Evolutionary conservation across 768 basidiomycete genomes (phyloP).

Genomic region (Scleroderma bovista): DNA sequence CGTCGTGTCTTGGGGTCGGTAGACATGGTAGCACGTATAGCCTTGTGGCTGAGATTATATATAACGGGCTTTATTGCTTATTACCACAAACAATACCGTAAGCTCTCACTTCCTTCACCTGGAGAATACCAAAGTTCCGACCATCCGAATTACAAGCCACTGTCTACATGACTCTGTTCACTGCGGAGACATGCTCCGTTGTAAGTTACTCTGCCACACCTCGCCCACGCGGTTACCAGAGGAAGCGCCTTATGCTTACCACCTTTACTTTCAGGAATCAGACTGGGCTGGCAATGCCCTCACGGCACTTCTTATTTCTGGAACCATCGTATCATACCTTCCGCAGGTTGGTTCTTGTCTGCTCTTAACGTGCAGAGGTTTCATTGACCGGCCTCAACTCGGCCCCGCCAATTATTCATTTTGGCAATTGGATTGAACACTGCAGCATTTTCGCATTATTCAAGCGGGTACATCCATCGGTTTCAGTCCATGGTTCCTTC

Average conservation of each 20-base stretch:
- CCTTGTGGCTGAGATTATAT: too few relatives aligned
- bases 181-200: conserved; percentile 11
- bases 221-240: too few relatives aligned
- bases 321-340: conserved; percentile 75
- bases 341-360: conserved; percentile 55
- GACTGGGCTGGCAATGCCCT: conserved; percentile 60
- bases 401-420: too few relatives aligned
- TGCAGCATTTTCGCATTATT: conserved; percentile 77
- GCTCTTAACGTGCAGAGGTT: too few relatives aligned
- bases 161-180: neutral
- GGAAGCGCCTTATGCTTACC: too few relatives aligned
- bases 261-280: conserved; percentile 45
- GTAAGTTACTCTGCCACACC: conserved; percentile 12
- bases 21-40: neutral
- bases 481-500: conserved; percentile 85
- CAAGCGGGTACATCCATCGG: conserved; percentile 75
- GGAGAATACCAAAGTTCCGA: too few relatives aligned
- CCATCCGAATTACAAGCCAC: too few relatives aligned
- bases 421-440: neutral
- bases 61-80: too few relatives aligned
- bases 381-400: neutral
- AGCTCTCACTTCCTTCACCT: too few relatives aligned
- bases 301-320: conserved; percentile 63
- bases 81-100: too few relatives aligned
- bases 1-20: conserved; percentile 31